phyloP scores from a whole-genome alignment of 2,329 filamentous ascomycete genomes.

The Ophiostoma ulmi region DNA sequence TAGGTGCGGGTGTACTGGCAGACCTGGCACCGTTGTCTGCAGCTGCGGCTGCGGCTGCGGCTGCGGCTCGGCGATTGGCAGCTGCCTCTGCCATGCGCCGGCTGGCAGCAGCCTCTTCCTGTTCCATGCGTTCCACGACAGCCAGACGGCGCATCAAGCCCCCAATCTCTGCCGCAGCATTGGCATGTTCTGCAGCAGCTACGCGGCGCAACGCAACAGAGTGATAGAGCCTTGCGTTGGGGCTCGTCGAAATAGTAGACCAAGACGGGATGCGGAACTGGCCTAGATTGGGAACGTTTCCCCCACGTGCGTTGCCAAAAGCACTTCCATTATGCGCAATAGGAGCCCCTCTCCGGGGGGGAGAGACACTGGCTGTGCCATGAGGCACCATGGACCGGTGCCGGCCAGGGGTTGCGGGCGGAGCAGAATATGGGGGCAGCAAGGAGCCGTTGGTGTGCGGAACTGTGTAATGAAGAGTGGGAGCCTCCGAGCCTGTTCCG shows the following conservation, averaged over 20 bases:
- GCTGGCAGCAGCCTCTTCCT: constrained; percentile 34
- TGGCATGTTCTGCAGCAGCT: constrained; percentile 40
- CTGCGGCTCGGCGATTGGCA: constrained; percentile 16
- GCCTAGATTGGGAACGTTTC: constrained; percentile 42
- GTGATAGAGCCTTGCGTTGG: constrained; percentile 56
- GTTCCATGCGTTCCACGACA: constrained; percentile 37
- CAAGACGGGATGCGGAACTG: constrained; percentile 56
- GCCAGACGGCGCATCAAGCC: constrained; percentile 31
- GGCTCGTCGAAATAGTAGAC: constrained; percentile 51
- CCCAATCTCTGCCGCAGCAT: constrained; percentile 33
- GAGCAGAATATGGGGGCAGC: constrained; percentile 49
- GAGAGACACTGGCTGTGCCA: neutral
- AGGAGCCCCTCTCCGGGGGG: constrained; percentile 17
- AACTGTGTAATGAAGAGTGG: constrained; percentile 57
- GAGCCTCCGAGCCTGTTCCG: constrained; percentile 55
- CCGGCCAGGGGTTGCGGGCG: constrained; percentile 24
- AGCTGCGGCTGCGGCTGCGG: neutral
- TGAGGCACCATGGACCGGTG: constrained; percentile 19
- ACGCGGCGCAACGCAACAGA: constrained; percentile 60
- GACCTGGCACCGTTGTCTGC: neutral
- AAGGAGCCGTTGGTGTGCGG: constrained; percentile 38
- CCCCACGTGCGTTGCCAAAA: constrained; percentile 18
- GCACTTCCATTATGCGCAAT: neutral
- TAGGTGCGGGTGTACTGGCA: neutral
- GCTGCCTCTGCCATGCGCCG: constrained; percentile 23